Base-by-base conservation (phyloP, 331 rosid genomes). In the Pyrus hybrid region DNA sequence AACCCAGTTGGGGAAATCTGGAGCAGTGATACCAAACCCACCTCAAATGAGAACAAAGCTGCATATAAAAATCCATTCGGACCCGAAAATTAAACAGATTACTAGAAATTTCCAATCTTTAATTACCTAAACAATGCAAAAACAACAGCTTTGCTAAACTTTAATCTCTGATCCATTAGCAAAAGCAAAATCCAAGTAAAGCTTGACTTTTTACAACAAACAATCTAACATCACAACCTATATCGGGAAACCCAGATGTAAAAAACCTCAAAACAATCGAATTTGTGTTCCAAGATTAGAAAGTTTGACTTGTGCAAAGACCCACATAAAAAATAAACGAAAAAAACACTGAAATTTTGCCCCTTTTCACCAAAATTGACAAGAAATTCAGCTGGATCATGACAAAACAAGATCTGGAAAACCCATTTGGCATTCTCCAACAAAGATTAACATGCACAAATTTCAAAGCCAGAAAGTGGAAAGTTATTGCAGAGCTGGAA, bases 381-480 rank as follows among this genome's bases (percentile, higher is more conserved):
- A 16, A 66, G 74, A 68, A 77, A 81, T 65, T 82, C 30, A 49
- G 70, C 79, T 74, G 91, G 90, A 86, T 88, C 91, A 81, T 79
- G 79, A 17, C 62, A 78, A 29, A 83, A 80, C 80, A 88, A 87
- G 97, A 90, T 91, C 91, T 89, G 81, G 41, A 63, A 78, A 79
- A 54, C 25, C 84, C 88, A 83, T 80, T 80, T 61, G 76, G 74
- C 84, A 77, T 61, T 83, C 73, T 77, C 78, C 77, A 67, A 30
- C 77, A 79, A 2, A 60, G 51, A 79, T 77, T 66, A 61, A 61
- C 84, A 86, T 73, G 82, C 87, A 49, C 80, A 82, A 72, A 56
- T 72, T 64, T 51, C n/a, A 71, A 54, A 80, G 32, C 69, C 61
- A 9, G n/a, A 76, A 60, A 21, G 20, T 28, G 43, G 20, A 74